These are phyloP conservation scores for Craspedostauros australis DNA, from an alignment of 108 stramenopile species.

Conservation along the genomic window DNA sequence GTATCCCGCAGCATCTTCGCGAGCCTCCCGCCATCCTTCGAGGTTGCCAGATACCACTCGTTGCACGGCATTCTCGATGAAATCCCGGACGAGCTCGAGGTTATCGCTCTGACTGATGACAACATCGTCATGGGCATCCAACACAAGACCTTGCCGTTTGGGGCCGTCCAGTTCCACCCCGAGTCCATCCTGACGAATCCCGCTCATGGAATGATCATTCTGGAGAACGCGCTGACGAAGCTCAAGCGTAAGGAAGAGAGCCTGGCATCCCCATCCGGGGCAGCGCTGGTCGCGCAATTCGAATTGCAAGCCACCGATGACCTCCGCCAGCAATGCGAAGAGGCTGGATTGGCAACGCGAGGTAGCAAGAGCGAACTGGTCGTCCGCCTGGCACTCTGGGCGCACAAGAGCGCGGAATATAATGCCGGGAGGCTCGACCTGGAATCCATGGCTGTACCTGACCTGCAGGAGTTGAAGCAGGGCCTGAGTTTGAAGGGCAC, in stretches of 20 bases:
- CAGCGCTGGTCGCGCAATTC: slow-evolving; percentile 33
- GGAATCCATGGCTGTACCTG: slow-evolving; percentile 16
- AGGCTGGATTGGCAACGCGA: slow-evolving; percentile 17
- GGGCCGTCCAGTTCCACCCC: slow-evolving; percentile 99
- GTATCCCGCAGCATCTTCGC: slow-evolving; percentile 69
- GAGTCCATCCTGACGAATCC: slow-evolving; percentile 95
- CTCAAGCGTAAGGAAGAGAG: slow-evolving; percentile 34
- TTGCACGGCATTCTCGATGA: slow-evolving; percentile 79
- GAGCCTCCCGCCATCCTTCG: slow-evolving; percentile 83
- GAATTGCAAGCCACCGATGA: slow-evolving; percentile 22
- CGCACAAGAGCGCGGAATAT: slow-evolving; percentile 35
- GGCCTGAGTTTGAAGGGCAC: slow-evolving; percentile 9
- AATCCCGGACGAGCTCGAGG: slow-evolving; percentile 72
- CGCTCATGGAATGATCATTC: slow-evolving; percentile 80
- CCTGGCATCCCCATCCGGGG: slow-evolving; percentile 15
- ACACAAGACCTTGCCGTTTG: slow-evolving; percentile 90
- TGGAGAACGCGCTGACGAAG: slow-evolving; percentile 73
- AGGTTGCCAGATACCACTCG: slow-evolving; percentile 96
- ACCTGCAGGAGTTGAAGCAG: slow-evolving; percentile 34
- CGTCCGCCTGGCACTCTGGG: slow-evolving; percentile 36
- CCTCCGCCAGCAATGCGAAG: slow-evolving; percentile 20
- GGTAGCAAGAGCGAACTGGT: slow-evolving; percentile 54
- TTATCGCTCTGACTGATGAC: slow-evolving; percentile 91
- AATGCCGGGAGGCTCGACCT: slow-evolving; percentile 32
- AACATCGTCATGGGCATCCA: slow-evolving; percentile 95